A percentile compares a stretch with the other conserved stretches of the same genome.
These are phyloP conservation scores for Lepidium sativum DNA, from an alignment of 345 rosid genomes.

Conservation along the genomic window DNA sequence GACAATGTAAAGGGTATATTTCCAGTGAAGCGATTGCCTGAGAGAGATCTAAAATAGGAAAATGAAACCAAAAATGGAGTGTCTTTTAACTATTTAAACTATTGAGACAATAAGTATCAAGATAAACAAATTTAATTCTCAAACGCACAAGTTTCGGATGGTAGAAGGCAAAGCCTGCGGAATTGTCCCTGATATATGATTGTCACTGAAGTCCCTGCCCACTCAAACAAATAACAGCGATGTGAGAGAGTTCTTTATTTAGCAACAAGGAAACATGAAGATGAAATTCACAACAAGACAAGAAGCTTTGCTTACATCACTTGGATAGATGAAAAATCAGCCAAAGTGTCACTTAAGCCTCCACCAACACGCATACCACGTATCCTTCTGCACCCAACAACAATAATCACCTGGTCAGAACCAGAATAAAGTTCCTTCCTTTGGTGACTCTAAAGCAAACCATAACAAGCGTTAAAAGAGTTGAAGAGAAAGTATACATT, in stretches of 20 bases:
- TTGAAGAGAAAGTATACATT: slow-evolving; percentile 32
- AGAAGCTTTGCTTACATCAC: slow-evolving; percentile 49
- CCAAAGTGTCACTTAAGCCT: slow-evolving; percentile 38
- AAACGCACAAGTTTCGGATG: slow-evolving; percentile 57
- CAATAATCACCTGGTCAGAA: slow-evolving; percentile 16
- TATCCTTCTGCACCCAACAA: slow-evolving; percentile 51
- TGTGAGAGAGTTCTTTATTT: background rate
- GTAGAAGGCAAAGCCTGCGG: slow-evolving; percentile 65
- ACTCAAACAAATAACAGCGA: slow-evolving; percentile 10
- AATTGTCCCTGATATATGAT: slow-evolving; percentile 73
- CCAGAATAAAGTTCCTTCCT: background rate
- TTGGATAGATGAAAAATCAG: slow-evolving; percentile 51
- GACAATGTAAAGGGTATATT: slow-evolving; percentile 48
- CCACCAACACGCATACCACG: slow-evolving; percentile 59
- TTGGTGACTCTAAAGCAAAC: slow-evolving; percentile 9
- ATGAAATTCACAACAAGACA: background rate
- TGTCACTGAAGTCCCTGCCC: slow-evolving; percentile 80
- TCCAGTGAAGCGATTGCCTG: slow-evolving; percentile 52
- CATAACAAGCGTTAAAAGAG: slow-evolving; percentile 10
- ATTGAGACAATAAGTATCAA: background rate
- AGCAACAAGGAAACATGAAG: background rate
- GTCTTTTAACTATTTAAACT: background rate
- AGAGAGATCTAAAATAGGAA: slow-evolving; percentile 43
- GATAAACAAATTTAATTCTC: background rate
- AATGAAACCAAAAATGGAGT: background rate